Base-by-base conservation (phyloP, 495 filamentous ascomycete genomes). In the Penicillium argentinense region DNA sequence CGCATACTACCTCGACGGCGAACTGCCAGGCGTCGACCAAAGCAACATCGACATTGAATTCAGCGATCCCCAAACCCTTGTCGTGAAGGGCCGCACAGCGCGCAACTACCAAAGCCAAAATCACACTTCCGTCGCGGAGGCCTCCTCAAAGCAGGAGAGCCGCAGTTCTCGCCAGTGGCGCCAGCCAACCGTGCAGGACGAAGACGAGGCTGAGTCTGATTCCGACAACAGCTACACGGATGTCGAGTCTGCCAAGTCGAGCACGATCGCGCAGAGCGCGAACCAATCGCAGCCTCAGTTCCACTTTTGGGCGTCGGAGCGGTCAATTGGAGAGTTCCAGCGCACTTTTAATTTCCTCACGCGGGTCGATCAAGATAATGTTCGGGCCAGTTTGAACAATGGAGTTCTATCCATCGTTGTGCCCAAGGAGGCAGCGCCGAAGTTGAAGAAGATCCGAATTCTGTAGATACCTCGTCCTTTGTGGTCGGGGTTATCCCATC, bases 11-110 rank as follows among this genome's bases (percentile, higher is more conserved):
- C 83, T 97, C 2, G 82, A 93, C 56, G 91, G 90, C 56, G 92
- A 96, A 66, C 78, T 96, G 0, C 89, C 92, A 0, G 92, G 92
- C 28, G 75, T 91, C 36, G 79, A 87, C 38, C 86, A 88, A 59
- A 79, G 85, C 46, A 75, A 95, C 56, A 67, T 96, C 51, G 70
- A 80, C 41, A 87, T 96, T 57, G 89, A 95, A 65, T 96, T 96
- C 76, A 81, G 79, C 39, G 91, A 96, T 60, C 68, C 76, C 4
- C 76, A 87, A 39, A 96, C 87, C 11, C 70, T 97, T 4, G 74
- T 82, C 38, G 78, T 96, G 62, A 76, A 76, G 42, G 92, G 91
- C 32, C 80, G 68, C 36, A 74, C 78, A 19, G 84, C 89, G 59
- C 78, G 80, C 49, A 64, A 63, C 28, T 79, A 82, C 61, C 42